phyloP scores from a whole-genome alignment of 495 filamentous ascomycete genomes.

The Penicillium angulare region DNA sequence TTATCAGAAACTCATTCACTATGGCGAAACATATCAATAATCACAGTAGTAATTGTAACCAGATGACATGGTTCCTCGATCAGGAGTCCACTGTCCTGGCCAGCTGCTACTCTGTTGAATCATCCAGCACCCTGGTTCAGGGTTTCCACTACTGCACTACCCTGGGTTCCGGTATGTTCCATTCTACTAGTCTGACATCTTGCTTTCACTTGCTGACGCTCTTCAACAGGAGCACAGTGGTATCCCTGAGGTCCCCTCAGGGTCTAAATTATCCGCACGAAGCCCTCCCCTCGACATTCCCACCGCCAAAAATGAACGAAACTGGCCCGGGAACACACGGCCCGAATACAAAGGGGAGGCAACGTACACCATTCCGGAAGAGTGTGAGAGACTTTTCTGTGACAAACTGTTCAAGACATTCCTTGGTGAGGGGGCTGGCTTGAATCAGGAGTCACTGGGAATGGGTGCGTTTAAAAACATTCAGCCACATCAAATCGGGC shows the following conservation, averaged over 20 bases:
- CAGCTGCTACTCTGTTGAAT: constrained; percentile 73
- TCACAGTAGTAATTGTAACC: constrained; percentile 71
- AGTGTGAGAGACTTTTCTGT: constrained; percentile 99
- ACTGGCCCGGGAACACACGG: constrained; percentile 35
- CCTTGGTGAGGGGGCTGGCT: constrained; percentile 85
- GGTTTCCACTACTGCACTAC: constrained; percentile 96
- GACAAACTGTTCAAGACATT: constrained; percentile 87
- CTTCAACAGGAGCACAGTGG: constrained; percentile 78
- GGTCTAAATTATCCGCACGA: constrained; percentile 70
- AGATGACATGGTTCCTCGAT: constrained; percentile 50
- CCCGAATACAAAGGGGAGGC: constrained; percentile 75
- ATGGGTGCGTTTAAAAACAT: constrained; percentile 59
- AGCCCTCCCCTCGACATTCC: constrained; percentile 80
- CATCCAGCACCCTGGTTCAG: constrained; percentile 56
- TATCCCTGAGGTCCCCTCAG: constrained; percentile 93
- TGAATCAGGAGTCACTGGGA: constrained; percentile 68
- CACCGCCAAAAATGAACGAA: constrained; percentile 59
- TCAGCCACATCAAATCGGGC: constrained; percentile 24
- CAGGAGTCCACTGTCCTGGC: constrained; percentile 69
- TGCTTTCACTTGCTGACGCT: constrained; percentile 1
- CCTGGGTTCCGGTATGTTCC: constrained; percentile 63
- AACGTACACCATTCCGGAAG: constrained; percentile 91
- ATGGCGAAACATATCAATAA: constrained; percentile 62
- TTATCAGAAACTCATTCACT: constrained; percentile 9
- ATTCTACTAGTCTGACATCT: neutral